Percentiles rank a stretch among this genome's conserved stretches.
Evolutionary conservation across 768 basidiomycete genomes (phyloP).

Genomic region (Gymnopilus junonius): DNA sequence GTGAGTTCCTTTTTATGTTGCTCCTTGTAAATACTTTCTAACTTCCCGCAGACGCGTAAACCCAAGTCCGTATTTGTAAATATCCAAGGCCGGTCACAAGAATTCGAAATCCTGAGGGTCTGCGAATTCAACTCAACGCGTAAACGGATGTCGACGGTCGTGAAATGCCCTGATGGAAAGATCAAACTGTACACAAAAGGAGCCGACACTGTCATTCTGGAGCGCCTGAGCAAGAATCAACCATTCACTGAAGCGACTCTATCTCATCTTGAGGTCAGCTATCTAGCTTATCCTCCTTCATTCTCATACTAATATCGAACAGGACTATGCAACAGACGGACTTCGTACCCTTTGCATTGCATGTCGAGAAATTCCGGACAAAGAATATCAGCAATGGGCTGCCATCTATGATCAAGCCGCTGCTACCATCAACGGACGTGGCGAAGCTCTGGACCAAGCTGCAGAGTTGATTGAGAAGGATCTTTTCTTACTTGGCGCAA

Average conservation of each 20-base stretch:
- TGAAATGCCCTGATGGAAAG: slow-evolving; percentile 84
- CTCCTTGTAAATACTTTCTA: slow-evolving; percentile 1
- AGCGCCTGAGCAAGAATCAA: slow-evolving; percentile 87
- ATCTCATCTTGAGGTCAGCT: slow-evolving; percentile 83
- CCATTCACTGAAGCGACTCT: slow-evolving; percentile 85
- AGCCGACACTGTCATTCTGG: slow-evolving; percentile 96
- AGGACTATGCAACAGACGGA: slow-evolving; percentile 98
- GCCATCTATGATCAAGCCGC: slow-evolving; percentile 91
- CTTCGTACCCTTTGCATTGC: slow-evolving; percentile 96
- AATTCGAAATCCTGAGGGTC: slow-evolving; percentile 93
- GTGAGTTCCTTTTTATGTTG: slow-evolving; percentile 51
- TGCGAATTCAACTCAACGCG: slow-evolving; percentile 99
- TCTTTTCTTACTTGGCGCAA: slow-evolving; percentile 90
- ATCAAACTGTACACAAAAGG: slow-evolving; percentile 98
- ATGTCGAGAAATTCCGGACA: slow-evolving; percentile 88
- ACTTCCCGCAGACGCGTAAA: slow-evolving; percentile 75
- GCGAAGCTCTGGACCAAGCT: slow-evolving; percentile 92
- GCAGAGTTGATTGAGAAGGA: slow-evolving; percentile 97
- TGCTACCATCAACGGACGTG: slow-evolving; percentile 92
- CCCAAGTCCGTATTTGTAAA: slow-evolving; percentile 95
- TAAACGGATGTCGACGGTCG: slow-evolving; percentile 96
- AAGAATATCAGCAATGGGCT: slow-evolving; percentile 91
- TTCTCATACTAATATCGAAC: background rate
- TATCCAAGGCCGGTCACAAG: slow-evolving; percentile 68
- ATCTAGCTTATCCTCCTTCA: slow-evolving; percentile 7